Conservation (phyloP, 768 basidiomycete species). For the Asterophora parasitica region DNA sequence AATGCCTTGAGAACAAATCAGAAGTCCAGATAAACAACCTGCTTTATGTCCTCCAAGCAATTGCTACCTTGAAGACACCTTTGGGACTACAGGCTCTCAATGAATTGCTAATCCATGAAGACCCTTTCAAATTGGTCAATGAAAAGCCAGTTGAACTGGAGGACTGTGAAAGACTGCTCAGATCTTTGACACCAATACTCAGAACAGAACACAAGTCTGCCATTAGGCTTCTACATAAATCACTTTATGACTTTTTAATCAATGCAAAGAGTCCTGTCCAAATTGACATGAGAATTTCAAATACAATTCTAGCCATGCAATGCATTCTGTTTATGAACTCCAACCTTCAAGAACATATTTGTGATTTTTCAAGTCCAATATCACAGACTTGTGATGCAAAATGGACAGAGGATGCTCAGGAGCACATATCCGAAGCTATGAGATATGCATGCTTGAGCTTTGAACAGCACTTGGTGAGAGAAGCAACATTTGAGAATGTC, state of each 20-base stretch:
- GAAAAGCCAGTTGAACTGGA: too few species aligned
- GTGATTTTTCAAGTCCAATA: not conserved
- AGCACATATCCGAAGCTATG: not conserved
- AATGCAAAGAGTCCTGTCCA: not conserved
- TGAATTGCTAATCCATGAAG: not conserved
- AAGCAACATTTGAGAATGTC: not conserved
- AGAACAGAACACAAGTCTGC: too few species aligned
- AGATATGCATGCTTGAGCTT: not conserved
- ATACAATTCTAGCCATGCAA: not conserved
- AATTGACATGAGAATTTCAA: not conserved
- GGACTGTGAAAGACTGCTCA: too few species aligned
- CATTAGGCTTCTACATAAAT: too few species aligned
- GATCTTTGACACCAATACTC: too few species aligned
- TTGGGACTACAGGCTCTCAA: not conserved
- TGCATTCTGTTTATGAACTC: not conserved
- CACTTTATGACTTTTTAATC: not conserved
- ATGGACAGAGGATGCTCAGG: too few species aligned
- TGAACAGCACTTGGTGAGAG: not conserved
- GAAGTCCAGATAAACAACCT: not conserved
- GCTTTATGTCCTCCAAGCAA: not conserved
- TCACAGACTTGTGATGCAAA: too few species aligned
- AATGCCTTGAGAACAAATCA: not conserved
- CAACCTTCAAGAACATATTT: not conserved
- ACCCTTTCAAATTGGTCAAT: not conserved
- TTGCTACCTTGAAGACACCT: not conserved